Conservation (phyloP, 352 stramenopile species). For the Phytophthora brassicae region DNA sequence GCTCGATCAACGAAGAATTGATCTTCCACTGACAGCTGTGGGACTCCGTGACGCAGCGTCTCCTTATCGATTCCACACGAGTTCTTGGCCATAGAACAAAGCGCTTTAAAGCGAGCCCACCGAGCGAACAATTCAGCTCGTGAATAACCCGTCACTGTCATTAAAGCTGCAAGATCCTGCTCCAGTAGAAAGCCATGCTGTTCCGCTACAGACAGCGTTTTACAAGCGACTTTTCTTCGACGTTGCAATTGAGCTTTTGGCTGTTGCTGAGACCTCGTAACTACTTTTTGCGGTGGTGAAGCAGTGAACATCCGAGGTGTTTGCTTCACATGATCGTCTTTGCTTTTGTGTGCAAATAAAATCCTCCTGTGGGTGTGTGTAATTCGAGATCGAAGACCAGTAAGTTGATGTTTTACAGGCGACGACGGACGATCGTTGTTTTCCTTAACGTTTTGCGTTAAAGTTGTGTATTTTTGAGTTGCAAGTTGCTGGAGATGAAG, state of each 20-base stretch:
- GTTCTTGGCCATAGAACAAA: conserved; percentile 55
- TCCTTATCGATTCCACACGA: conserved; percentile 62
- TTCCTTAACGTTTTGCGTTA: neutral
- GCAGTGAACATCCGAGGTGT: neutral
- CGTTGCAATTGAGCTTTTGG: neutral
- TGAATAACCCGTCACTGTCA: conserved; percentile 53
- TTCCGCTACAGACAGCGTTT: conserved; percentile 22
- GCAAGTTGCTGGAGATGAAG: conserved; percentile 40
- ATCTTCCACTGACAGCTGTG: conserved; percentile 65
- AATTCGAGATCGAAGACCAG: conserved; percentile 11
- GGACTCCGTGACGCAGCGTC: conserved; percentile 62
- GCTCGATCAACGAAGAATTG: conserved; percentile 76
- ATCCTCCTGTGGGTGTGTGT: conserved; percentile 18
- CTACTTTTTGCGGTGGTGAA: conserved; percentile 11
- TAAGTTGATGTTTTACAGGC: conserved; percentile 10
- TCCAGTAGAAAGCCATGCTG: conserved; percentile 64
- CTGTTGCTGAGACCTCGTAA: conserved; percentile 1
- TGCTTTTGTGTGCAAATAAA: neutral
- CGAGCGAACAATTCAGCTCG: conserved; percentile 63
- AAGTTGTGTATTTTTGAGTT: neutral
- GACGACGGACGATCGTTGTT: neutral
- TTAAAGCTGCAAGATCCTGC: conserved; percentile 51
- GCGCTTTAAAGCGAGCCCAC: conserved; percentile 74
- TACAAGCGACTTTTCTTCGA: too few species aligned
- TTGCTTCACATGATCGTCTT: neutral